phyloP scores from a whole-genome alignment of 169 alveolate genomes.

The Cryptosporidium meleagridis region DNA sequence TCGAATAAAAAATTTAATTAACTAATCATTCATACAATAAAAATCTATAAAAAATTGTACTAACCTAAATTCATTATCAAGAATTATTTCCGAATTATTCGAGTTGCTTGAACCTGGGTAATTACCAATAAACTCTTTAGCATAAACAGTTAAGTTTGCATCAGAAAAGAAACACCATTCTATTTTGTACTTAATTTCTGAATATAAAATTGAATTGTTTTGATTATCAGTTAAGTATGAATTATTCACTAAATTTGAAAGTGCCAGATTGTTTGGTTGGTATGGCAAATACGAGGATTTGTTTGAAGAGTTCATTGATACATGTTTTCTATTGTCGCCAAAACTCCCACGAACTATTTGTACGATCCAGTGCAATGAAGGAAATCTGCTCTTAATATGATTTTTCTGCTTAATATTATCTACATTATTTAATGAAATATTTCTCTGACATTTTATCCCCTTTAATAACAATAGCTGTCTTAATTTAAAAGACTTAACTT shows the following conservation, averaged over 20 bases:
- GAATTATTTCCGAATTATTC: conserved; percentile 30
- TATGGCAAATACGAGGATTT: not conserved
- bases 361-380: conserved; percentile 64
- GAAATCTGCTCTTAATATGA: conserved; percentile 7
- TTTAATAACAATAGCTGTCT: conserved; percentile 51
- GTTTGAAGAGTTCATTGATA: conserved; percentile 6
- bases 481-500: conserved; percentile 39
- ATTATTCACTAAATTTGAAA: not conserved
- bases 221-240: conserved; percentile 3
- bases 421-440: conserved; percentile 3
- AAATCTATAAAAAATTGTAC: conserved; percentile 35
- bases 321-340: conserved; percentile 25
- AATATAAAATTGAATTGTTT: not conserved
- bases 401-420: conserved; percentile 9
- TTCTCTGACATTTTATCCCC: conserved; percentile 69
- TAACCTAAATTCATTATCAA: conserved; percentile 16
- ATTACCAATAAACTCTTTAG: conserved; percentile 29
- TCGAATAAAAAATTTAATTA: conserved; percentile 59
- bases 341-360: conserved; percentile 24
- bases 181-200: conserved; percentile 48
- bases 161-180: conserved; percentile 35
- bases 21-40: conserved; percentile 24
- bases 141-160: not conserved
- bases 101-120: conserved; percentile 3
- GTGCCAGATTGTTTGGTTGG: not conserved